Conservation (phyloP, 768 basidiomycete species). For the Holtermanniella nyarrowii region DNA sequence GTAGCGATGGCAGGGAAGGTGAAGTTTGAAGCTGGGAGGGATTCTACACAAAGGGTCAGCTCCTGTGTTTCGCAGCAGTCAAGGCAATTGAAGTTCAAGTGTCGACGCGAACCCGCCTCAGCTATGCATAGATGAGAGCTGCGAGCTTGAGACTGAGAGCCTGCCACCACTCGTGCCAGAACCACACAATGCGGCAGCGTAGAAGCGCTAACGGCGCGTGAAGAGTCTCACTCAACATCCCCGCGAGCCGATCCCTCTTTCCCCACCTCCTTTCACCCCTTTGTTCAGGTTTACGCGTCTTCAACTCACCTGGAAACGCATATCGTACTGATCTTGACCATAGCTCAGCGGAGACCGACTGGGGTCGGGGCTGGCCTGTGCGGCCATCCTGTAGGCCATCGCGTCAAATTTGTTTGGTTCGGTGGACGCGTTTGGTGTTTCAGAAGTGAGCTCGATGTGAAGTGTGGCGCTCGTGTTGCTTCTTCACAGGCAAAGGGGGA, state of each 20-base stretch:
- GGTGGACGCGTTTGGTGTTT: too few species aligned
- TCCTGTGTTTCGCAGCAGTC: neutral
- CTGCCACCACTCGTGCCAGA: too few species aligned
- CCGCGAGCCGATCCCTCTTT: neutral
- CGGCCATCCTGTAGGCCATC: neutral
- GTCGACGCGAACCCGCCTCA: too few species aligned
- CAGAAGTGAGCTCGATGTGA: too few species aligned
- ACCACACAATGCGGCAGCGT: neutral
- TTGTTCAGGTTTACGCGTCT: neutral
- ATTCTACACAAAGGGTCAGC: neutral
- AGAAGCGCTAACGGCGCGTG: neutral
- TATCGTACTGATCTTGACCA: neutral
- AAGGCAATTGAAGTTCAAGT: neutral
- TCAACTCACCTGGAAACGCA: neutral
- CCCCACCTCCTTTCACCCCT: neutral
- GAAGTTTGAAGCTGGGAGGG: neutral
- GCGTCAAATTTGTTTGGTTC: neutral
- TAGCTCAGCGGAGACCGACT: neutral
- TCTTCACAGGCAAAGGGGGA: too few species aligned
- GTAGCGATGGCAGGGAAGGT: neutral
- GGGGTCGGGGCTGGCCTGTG: neutral
- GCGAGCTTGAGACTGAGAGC: too few species aligned
- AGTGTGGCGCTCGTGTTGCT: too few species aligned
- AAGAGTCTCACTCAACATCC: neutral
- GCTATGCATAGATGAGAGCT: neutral